A percentile compares a stretch with the other conserved stretches of the same genome.
phyloP scores from a whole-genome alignment of 2,329 filamentous ascomycete genomes.

The Talaromyces sp. region DNA sequence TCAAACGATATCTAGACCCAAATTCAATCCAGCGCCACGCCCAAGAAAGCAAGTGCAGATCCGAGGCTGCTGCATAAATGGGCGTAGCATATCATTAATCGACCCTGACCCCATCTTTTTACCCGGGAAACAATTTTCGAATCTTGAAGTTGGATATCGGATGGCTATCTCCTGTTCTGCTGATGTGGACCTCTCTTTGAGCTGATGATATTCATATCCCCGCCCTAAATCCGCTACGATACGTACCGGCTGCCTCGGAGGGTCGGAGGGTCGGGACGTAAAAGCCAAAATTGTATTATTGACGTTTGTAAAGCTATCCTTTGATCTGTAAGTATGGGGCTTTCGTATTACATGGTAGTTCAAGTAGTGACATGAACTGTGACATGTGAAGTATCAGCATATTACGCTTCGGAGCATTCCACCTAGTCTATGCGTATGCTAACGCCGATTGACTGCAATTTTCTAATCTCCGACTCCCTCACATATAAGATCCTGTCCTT shows the following conservation, averaged over 20 bases:
- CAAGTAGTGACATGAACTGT: too few species aligned
- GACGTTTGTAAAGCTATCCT: background rate
- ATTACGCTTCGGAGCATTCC: too few species aligned
- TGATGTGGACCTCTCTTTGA: background rate
- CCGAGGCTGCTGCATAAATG: background rate
- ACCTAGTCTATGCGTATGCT: too few species aligned
- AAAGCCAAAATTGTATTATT: background rate
- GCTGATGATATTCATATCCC: background rate
- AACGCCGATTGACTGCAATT: too few species aligned
- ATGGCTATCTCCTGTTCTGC: too few species aligned
- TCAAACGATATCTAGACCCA: too few species aligned
- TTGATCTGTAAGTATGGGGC: background rate
- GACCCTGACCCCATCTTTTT: background rate
- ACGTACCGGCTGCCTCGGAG: background rate
- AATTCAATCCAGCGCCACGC: background rate
- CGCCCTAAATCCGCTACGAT: background rate
- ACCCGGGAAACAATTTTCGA: background rate
- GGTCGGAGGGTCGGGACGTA: background rate
- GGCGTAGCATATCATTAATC: background rate
- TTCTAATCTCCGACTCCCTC: too few species aligned
- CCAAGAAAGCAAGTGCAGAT: background rate
- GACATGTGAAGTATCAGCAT: too few species aligned
- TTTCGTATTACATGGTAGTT: too few species aligned
- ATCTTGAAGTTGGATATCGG: too few species aligned
- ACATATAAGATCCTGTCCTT: too few species aligned